phyloP scores from a whole-genome alignment of 2,329 filamentous ascomycete species.

The Curvularia hawaiiensis region DNA sequence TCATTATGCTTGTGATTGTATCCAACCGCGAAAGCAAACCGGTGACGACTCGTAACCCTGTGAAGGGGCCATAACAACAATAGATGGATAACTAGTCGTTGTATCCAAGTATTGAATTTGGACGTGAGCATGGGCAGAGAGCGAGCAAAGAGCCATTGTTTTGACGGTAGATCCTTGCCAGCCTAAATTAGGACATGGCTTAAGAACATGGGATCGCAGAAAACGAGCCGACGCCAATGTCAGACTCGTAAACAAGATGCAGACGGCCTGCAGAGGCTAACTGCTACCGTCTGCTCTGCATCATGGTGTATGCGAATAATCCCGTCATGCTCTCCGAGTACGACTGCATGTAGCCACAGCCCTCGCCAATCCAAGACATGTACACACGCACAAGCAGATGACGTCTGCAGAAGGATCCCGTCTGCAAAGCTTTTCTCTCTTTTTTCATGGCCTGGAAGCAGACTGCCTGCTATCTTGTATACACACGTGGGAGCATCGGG shows the following conservation, averaged over 20 bases:
- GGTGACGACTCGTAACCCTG: background rate
- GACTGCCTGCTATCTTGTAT: conserved; percentile 6
- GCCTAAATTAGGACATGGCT: background rate
- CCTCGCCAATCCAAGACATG: background rate
- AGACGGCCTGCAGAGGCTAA: background rate
- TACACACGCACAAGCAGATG: background rate
- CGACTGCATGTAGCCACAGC: too few species aligned
- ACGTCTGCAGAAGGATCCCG: background rate
- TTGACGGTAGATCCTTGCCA: conserved; percentile 1
- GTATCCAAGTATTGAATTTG: background rate
- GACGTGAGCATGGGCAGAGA: background rate
- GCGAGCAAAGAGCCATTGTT: background rate
- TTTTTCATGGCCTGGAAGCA: conserved; percentile 13
- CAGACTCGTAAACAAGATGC: background rate
- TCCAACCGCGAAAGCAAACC: background rate
- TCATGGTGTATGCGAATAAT: background rate
- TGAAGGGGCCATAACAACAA: background rate
- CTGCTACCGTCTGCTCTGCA: background rate
- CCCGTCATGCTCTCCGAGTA: background rate
- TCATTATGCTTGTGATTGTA: background rate
- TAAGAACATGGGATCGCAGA: conserved; percentile 2
- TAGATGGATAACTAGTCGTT: background rate
- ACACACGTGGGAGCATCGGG: conserved; percentile 26
- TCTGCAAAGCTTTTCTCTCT: conserved; percentile 8
- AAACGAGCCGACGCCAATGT: background rate